Evolutionary conservation across 1,139 yeast species (phyloP), one percentile per base, ranked within the genome.

Genomic region (Wickerhamomyces sp.): DNA sequence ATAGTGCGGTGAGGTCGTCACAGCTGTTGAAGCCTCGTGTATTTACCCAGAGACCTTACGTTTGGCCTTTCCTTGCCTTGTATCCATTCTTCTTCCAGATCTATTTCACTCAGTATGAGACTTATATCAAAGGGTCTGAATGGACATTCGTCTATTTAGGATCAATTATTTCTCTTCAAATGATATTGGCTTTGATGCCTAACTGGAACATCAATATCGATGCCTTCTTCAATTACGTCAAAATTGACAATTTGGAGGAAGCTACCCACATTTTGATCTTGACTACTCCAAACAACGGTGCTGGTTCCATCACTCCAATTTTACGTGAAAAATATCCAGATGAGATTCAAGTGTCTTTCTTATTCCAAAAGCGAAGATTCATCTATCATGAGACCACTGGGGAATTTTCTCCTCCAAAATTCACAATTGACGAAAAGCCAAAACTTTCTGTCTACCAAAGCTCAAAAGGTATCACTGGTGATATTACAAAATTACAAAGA

Each of bases 321-420:
- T 67, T 67, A 48, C 75, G 88, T 53, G 84, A 83, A 54, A 61
- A 64, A 27, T 78, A 75, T 59, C 73, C 75, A 34, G 87, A 80
- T 49, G 84, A 79, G 46, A 77, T 80, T 45, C 94, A 85, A 61
- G 68, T 78, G 23, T 84, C 87, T 39, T 93, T 93, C 66, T 70
- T 80, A 50, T 93, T 89, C 69, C 99, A 93, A 66, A 93, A 93
- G 73, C 84, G 98, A 68, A 81, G 96, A 56, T 94, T 89, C 62
- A 71, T 93, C 53, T 85, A 78, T 68, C 77, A 85, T 58, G 64
- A 69, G 7, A 75, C 77, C 18, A 62, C 69, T 15, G 65, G 72
- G 33, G 65, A 72, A 48, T 93, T 94, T 61, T 67, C 84, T 15
- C 95, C 98, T 39, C 99, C 99, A 15, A 76, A 72, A 53, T 94